Evolutionary conservation across 805 yeast species (phyloP), one percentile per base, ranked within the genome.

Genomic region (Ogataea neopini): DNA sequence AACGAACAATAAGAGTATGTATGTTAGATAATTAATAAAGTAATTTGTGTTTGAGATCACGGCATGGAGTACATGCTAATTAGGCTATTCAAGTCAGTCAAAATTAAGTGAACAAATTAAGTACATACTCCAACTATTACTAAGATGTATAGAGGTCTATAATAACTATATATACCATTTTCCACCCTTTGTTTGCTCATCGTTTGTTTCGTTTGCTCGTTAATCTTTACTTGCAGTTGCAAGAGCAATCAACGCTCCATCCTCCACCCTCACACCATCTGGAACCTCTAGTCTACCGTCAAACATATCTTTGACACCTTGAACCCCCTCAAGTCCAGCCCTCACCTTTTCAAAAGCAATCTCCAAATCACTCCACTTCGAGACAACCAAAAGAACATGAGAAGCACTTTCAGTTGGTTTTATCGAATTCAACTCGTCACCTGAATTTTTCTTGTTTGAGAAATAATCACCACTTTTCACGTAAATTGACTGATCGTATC

Each of bases 401-500:
- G 26, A 28, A 14, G 18, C 49, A 52, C 32, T 40, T 3, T 33
- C 13, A 10, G 19, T 29, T 4, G 17, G 34, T 17, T 36, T 37
- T n/a, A 48, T 39, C 3, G 26, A 38, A 4, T 45, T 4, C 8
- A 47, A 13, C 20, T 35, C 45, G 11, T 32, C 43, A 11, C 35
- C 43, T 40, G 68, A 58, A 49, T 57, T 34, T 39, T 52, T 19
- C 40, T 63, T 10, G 46, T 72, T 65, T 28, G 60, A 61, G 59
- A 75, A 81, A 61, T 75, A 86, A 49, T 84, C 87, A 23, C 88
- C 89, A 58, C 88, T 74, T 48, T 82, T 79, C 20, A 83, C 77
- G 66, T 77, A 86, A 1, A 85, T 61, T 2, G 89, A 76, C 55
- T 78, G 80, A 0, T 84, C 73, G 63, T 90, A 90, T 0, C 96